These are phyloP conservation scores for Fragaria ananassa DNA, from an alignment of 306 rosid species.

Conservation along the genomic window DNA sequence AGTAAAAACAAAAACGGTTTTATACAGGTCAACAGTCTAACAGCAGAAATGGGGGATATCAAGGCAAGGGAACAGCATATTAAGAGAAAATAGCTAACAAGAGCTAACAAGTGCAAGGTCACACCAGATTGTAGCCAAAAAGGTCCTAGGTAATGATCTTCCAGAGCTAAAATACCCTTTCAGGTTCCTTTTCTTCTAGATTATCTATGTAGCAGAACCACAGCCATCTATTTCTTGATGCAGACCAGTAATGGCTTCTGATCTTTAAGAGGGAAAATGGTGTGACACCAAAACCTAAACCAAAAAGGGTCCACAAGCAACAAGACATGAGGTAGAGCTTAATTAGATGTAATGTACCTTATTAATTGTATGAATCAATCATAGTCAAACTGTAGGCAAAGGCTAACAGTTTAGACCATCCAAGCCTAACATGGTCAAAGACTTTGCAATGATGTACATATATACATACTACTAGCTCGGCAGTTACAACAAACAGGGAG, in stretches of 20 bases:
- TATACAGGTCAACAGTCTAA: not conserved
- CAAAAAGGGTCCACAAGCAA: conserved; percentile 4
- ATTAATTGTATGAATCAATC: not conserved
- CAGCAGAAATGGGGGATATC: not conserved
- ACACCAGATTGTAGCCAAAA: not conserved
- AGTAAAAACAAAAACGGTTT: not conserved
- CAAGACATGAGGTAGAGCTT: conserved; percentile 13
- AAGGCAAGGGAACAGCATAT: not conserved
- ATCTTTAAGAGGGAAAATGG: not conserved
- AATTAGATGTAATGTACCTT: not conserved
- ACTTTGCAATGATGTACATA: not conserved
- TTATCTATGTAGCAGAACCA: not conserved
- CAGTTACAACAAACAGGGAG: not conserved
- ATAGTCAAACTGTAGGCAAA: not conserved
- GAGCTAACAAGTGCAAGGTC: no score
- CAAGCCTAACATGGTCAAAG: conserved; percentile 12
- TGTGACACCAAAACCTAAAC: not conserved
- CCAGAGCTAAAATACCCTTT: no score
- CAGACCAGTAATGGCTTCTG: not conserved
- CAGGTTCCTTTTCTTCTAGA: not conserved
- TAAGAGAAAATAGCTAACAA: no score
- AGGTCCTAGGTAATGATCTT: not conserved
- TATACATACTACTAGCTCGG: not conserved
- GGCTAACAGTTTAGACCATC: not conserved
- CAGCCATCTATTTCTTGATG: conserved; percentile 8